Conservation (phyloP, 768 basidiomycete genomes). For the Lactarius hatsudake region DNA sequence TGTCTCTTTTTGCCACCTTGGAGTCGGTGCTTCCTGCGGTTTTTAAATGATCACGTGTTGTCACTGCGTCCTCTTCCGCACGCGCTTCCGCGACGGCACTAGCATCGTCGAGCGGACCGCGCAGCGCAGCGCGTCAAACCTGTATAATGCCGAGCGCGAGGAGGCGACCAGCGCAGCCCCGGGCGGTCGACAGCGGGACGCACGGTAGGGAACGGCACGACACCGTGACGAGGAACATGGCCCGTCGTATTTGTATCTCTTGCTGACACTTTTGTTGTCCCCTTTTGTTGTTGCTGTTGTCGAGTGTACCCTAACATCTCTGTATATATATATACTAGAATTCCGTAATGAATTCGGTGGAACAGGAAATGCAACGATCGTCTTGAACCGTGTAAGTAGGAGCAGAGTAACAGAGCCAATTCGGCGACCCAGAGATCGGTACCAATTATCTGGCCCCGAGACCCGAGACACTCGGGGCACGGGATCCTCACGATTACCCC, state of each 20-base stretch:
- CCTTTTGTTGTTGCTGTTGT: background rate
- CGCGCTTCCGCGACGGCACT: conserved; percentile 92
- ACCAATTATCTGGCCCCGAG: background rate
- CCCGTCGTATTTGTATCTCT: background rate
- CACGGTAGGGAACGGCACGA: conserved; percentile 9
- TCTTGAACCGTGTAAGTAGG: background rate
- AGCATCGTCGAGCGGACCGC: conserved; percentile 82
- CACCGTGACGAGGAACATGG: background rate
- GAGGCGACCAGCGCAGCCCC: background rate
- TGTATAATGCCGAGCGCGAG: conserved; percentile 34
- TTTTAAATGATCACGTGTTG: no score
- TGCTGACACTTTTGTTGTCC: background rate
- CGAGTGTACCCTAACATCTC: background rate
- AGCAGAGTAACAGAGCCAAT: background rate
- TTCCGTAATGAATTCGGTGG: background rate
- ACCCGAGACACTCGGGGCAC: no score
- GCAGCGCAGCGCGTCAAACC: conserved; percentile 53
- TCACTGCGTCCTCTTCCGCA: conserved; percentile 88
- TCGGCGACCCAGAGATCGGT: background rate
- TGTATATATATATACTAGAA: background rate
- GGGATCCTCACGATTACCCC: background rate
- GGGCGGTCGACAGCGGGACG: conserved; percentile 1
- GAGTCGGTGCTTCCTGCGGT: no score
- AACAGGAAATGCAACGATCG: no score
- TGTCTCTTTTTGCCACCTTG: no score